phyloP scores from a whole-genome alignment of 371 early-diverging fungal genomes.

The Batkoa obscura region DNA sequence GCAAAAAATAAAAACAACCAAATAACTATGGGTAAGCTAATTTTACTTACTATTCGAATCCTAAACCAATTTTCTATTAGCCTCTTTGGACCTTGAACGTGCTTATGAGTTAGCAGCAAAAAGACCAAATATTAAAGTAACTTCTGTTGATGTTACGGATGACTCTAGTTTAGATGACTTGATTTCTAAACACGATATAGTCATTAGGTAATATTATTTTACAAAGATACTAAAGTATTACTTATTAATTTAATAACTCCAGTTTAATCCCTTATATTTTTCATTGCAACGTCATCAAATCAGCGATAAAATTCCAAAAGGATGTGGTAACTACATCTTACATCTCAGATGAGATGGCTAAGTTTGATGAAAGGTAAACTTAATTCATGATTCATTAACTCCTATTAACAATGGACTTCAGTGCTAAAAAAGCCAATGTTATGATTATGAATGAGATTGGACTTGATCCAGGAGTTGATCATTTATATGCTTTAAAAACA shows the following conservation, averaged over 20 bases:
- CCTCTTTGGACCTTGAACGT: conserved; percentile 51
- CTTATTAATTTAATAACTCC: neutral
- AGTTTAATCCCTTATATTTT: conserved; percentile 88
- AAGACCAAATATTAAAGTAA: conserved; percentile 25
- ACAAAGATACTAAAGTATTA: neutral
- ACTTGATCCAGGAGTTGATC: conserved; percentile 95
- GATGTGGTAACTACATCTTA: conserved; percentile 95
- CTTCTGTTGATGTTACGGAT: conserved; percentile 25
- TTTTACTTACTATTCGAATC: conserved; percentile 2
- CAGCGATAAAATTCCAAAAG: conserved; percentile 64
- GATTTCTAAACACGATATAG: conserved; percentile 66
- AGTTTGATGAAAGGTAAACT: conserved; percentile 36
- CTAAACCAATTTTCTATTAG: conserved; percentile 14
- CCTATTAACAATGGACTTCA: conserved; percentile 9
- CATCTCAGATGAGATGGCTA: conserved; percentile 79
- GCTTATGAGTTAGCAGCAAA: conserved; percentile 44
- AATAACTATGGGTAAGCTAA: conserved; percentile 46
- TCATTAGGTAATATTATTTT: conserved; percentile 42
- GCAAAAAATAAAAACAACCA: conserved; percentile 33
- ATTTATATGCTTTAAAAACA: conserved; percentile 91
- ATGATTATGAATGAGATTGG: conserved; percentile 93
- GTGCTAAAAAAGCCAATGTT: conserved; percentile 66
- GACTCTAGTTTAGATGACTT: conserved; percentile 26
- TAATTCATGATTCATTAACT: neutral
- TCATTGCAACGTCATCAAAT: conserved; percentile 65